Conservation (phyloP, 176 grass and related monocot genomes). For the Cenchrus americanus region DNA sequence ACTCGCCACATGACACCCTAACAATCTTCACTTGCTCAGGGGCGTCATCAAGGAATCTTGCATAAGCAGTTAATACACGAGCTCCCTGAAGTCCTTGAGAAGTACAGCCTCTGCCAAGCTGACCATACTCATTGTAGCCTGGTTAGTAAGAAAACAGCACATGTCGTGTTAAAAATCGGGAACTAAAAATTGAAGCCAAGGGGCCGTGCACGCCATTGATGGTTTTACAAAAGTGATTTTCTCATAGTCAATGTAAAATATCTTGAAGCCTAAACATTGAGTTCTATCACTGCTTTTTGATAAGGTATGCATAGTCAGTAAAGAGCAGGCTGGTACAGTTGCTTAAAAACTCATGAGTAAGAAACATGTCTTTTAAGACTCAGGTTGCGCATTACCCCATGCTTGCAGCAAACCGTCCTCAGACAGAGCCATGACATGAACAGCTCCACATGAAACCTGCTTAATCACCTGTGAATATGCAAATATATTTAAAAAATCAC, state of each 20-base stretch:
- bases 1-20: constrained; percentile 92
- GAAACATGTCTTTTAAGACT: constrained; percentile 15
- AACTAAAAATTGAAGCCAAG: constrained; percentile 22
- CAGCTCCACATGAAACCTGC: constrained; percentile 91
- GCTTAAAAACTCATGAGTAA: background rate
- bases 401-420: constrained; percentile 89
- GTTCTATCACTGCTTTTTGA: constrained; percentile 28
- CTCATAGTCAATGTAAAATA: constrained; percentile 29
- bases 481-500: constrained; percentile 8
- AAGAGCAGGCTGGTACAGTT: background rate
- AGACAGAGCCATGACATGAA: constrained; percentile 84
- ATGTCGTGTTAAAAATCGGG: constrained; percentile 38
- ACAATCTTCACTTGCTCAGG: constrained; percentile 87
- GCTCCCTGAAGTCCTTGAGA: constrained; percentile 93
- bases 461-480: constrained; percentile 63
- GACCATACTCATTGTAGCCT: constrained; percentile 99
- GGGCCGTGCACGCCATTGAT: constrained; percentile 22
- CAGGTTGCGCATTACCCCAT: constrained; percentile 74
- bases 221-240: constrained; percentile 17
- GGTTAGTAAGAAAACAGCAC: constrained; percentile 72
- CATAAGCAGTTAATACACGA: constrained; percentile 80
- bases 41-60: constrained; percentile 91
- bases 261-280: constrained; percentile 17
- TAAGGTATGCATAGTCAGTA: constrained; percentile 24
- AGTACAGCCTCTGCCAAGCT: constrained; percentile 96